phyloP scores from a whole-genome alignment of 805 yeast genomes.

The Metschnikowia drakensbergensis region DNA sequence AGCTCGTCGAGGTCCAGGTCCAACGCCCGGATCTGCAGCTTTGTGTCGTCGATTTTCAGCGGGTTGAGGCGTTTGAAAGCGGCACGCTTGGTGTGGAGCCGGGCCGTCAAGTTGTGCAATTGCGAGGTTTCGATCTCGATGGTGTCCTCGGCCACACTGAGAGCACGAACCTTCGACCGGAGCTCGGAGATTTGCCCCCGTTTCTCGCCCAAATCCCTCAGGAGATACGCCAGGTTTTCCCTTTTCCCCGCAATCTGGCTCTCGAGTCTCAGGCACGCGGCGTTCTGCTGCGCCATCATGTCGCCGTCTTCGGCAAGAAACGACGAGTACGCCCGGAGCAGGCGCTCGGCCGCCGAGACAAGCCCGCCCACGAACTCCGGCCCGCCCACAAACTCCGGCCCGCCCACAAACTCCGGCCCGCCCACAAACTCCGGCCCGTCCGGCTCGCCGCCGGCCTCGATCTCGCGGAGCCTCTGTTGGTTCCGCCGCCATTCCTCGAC shows the following conservation, averaged over 20 bases:
- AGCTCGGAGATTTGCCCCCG: neutral
- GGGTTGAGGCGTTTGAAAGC: conserved; percentile 25
- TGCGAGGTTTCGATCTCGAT: conserved; percentile 44
- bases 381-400: neutral
- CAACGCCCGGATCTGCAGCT: conserved; percentile 24
- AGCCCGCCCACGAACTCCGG: neutral
- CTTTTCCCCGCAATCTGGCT: conserved; percentile 23
- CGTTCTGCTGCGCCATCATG: neutral
- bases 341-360: neutral
- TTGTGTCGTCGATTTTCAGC: conserved; percentile 37
- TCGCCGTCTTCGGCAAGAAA: neutral
- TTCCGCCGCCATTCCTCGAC: conserved; percentile 30
- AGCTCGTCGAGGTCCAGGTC: conserved; percentile 48
- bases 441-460: too few relatives aligned
- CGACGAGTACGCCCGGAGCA: neutral
- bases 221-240: conserved; percentile 40
- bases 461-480: conserved; percentile 7
- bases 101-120: conserved; percentile 36
- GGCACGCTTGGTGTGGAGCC: conserved; percentile 25
- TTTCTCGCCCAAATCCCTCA: neutral
- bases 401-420: neutral
- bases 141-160: conserved; percentile 43
- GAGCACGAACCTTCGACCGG: conserved; percentile 28
- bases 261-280: neutral
- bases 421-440: neutral